Evolutionary conservation across 371 early-diverging fungal species (phyloP).

Genomic region (Thermomucor indicae-seudaticae): DNA sequence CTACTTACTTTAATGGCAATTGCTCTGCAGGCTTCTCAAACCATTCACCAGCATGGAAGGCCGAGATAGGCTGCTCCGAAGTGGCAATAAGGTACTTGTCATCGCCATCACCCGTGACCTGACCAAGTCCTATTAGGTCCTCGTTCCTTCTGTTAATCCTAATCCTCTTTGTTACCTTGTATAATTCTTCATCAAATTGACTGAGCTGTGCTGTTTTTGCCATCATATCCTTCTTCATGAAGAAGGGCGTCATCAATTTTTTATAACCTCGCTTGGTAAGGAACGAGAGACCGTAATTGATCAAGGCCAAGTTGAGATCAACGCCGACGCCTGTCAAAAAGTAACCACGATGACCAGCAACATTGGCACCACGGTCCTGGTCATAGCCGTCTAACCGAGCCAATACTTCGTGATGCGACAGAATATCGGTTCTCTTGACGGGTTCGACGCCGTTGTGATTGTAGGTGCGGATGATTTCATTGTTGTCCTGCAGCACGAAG

Average conservation of each 20-base stretch:
- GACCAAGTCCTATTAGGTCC: not conserved
- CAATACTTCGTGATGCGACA: constrained; percentile 94
- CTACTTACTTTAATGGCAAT: constrained; percentile 80
- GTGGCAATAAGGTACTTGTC: constrained; percentile 99
- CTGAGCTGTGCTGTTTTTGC: constrained; percentile 98
- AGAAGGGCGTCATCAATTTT: constrained; percentile 98
- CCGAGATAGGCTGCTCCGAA: constrained; percentile 99
- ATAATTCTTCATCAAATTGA: constrained; percentile 99
- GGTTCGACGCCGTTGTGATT: constrained; percentile 53
- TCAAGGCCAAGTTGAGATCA: constrained; percentile 94
- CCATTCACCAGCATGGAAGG: constrained; percentile 97
- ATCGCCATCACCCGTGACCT: constrained; percentile 79
- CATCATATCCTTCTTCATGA: constrained; percentile 98
- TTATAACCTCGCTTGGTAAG: constrained; percentile 86
- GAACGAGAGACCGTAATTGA: constrained; percentile 97
- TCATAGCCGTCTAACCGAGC: constrained; percentile 92
- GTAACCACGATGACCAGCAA: constrained; percentile 99
- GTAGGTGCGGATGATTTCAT: constrained; percentile 74
- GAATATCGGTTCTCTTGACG: constrained; percentile 66
- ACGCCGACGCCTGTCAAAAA: constrained; percentile 96
- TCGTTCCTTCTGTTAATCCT: too few species aligned
- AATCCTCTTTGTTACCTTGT: constrained; percentile 85
- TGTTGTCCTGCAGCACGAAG: constrained; percentile 58
- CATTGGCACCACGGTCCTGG: constrained; percentile 90
- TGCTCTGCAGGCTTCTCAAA: constrained; percentile 89